phyloP scores from a whole-genome alignment of 2,329 filamentous ascomycete genomes.

The Acarospora socialis region DNA sequence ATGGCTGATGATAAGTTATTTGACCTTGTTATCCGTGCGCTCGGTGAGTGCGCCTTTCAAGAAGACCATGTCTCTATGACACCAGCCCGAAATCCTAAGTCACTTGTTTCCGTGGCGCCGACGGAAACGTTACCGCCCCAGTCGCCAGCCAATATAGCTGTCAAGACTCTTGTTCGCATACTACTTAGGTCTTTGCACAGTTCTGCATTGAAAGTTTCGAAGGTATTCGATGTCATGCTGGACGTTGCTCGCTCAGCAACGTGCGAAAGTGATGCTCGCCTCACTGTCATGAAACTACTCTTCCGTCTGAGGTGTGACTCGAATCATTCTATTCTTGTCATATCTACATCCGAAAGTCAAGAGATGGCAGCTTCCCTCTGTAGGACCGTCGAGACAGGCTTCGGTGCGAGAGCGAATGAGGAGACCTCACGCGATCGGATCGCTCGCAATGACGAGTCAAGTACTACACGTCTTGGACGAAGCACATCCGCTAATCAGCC shows the following conservation, averaged over 20 bases:
- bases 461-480: conserved; percentile 18
- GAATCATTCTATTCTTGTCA: conserved; percentile 60
- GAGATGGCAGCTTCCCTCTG: conserved; percentile 58
- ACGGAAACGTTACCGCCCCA: conserved; percentile 20
- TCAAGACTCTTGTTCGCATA: conserved; percentile 56
- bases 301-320: conserved; percentile 76
- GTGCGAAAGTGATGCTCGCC: conserved; percentile 52
- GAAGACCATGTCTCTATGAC: too few species aligned
- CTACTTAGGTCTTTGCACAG: conserved; percentile 60
- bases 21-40: conserved; percentile 19
- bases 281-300: conserved; percentile 62
- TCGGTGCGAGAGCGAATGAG: conserved; percentile 29
- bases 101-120: too few species aligned
- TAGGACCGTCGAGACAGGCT: conserved; percentile 42
- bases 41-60: too few species aligned
- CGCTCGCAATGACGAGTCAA: conserved; percentile 24
- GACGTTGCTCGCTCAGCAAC: conserved; percentile 45
- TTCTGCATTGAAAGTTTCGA: conserved; percentile 49
- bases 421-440: conserved; percentile 24
- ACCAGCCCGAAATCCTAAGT: too few species aligned
- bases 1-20: conserved; percentile 21
- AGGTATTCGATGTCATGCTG: conserved; percentile 49
- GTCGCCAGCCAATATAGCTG: conserved; percentile 46
- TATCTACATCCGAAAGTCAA: conserved; percentile 54
- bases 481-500: conserved; percentile 2